phyloP scores from a whole-genome alignment of 2,329 filamentous ascomycete genomes.

The Pseudophaeomoniella oleicola region DNA sequence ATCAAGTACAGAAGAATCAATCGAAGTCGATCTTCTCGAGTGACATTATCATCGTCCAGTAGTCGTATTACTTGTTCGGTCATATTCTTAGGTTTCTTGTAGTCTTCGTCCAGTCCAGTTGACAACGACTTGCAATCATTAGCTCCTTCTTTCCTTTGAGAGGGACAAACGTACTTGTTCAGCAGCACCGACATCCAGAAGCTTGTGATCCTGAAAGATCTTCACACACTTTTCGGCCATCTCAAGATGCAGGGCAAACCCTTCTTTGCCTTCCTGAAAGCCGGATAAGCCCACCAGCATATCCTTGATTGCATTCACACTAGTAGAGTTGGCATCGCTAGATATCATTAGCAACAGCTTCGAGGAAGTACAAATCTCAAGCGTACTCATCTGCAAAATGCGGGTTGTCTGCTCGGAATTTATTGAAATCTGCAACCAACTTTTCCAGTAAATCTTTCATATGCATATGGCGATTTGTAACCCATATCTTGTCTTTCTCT shows the following conservation, averaged over 20 bases:
- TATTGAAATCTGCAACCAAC: conserved; percentile 81
- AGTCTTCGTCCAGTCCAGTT: conserved; percentile 86
- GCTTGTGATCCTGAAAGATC: conserved; percentile 69
- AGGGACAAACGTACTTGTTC: conserved; percentile 48
- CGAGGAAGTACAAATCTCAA: neutral
- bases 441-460: conserved; percentile 98
- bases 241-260: conserved; percentile 82
- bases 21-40: conserved; percentile 60
- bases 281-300: conserved; percentile 92
- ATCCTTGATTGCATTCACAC: conserved; percentile 82
- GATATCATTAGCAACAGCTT: neutral
- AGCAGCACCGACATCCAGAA: conserved; percentile 71
- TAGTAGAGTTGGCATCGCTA: conserved; percentile 52
- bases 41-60: conserved; percentile 70
- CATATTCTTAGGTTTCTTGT: conserved; percentile 77
- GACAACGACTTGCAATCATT: conserved; percentile 48
- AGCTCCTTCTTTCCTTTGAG: conserved; percentile 4
- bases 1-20: conserved; percentile 76
- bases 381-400: conserved; percentile 63
- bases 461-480: conserved; percentile 82
- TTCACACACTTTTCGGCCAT: conserved; percentile 99
- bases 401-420: conserved; percentile 79
- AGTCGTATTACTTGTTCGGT: conserved; percentile 73
- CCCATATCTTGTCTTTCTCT: conserved; percentile 89
- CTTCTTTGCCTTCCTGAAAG: conserved; percentile 89